These are phyloP conservation scores for Cytospora leucostoma DNA, from an alignment of 2,329 filamentous ascomycete species.

Conservation along the genomic window DNA sequence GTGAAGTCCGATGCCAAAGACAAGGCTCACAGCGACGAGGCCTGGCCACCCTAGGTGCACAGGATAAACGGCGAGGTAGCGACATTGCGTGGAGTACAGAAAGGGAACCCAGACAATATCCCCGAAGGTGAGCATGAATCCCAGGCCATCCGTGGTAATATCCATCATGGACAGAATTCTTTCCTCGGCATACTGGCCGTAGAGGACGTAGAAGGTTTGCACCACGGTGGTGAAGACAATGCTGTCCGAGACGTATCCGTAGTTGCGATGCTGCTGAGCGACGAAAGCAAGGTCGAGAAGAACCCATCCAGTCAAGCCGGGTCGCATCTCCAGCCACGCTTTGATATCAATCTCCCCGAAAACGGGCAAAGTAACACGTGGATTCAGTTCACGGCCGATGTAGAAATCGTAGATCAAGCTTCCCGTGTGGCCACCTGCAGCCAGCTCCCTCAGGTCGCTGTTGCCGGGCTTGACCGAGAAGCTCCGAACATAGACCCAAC, in stretches of 20 bases:
- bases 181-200: slow-evolving; percentile 80
- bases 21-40: slow-evolving; percentile 60
- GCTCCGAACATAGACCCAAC: slow-evolving; percentile 74
- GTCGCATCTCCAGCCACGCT: slow-evolving; percentile 78
- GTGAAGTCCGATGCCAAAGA: slow-evolving; percentile 72
- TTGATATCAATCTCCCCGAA: slow-evolving; percentile 85
- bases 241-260: slow-evolving; percentile 78
- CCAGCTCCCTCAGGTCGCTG: slow-evolving; percentile 69
- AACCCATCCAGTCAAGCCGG: slow-evolving; percentile 82
- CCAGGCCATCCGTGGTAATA: slow-evolving; percentile 84
- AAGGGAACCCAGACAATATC: slow-evolving; percentile 88
- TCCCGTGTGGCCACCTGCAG: slow-evolving; percentile 74
- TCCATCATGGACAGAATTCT: slow-evolving; percentile 89
- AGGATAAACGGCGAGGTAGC: slow-evolving; percentile 79
- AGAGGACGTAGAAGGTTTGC: slow-evolving; percentile 77
- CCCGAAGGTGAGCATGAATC: slow-evolving; percentile 87
- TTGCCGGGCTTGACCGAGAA: slow-evolving; percentile 76
- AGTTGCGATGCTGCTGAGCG: slow-evolving; percentile 79
- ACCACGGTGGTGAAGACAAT: slow-evolving; percentile 76
- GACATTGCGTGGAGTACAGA: slow-evolving; percentile 76
- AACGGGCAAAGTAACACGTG: slow-evolving; percentile 71
- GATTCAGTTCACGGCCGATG: slow-evolving; percentile 88
- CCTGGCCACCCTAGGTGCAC: slow-evolving; percentile 68
- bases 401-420: slow-evolving; percentile 90
- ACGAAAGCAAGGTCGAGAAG: slow-evolving; percentile 79